Conservation (phyloP, 1,284 basidiomycete genomes). For the Nidula niveotomentosa region DNA sequence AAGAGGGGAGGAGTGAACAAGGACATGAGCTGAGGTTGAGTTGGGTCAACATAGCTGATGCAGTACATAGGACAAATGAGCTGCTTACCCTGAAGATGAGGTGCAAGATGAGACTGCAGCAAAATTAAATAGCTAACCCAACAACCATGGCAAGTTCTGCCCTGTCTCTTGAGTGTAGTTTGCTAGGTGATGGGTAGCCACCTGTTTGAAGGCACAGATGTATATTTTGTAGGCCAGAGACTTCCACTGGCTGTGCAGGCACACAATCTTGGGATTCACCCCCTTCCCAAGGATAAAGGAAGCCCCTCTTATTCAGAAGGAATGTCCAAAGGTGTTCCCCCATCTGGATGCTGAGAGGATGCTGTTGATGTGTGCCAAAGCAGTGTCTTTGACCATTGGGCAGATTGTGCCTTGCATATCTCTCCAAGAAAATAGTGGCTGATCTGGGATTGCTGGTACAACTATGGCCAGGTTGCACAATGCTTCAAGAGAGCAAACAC, state of each 20-base stretch:
- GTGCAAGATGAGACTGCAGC: background rate
- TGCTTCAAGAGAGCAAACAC: constrained; percentile 23
- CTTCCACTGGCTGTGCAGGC: background rate
- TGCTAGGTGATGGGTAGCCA: background rate
- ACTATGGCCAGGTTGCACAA: constrained; percentile 24
- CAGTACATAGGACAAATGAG: background rate
- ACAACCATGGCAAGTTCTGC: no score
- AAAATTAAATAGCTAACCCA: background rate
- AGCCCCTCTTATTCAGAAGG: constrained; percentile 20
- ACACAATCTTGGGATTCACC: background rate
- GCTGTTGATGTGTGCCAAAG: constrained; percentile 22
- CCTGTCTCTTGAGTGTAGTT: no score
- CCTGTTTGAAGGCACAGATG: background rate
- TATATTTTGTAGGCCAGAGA: background rate
- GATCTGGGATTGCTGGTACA: constrained; percentile 20
- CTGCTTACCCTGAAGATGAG: background rate
- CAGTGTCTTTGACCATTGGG: constrained; percentile 23
- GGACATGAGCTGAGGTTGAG: no score
- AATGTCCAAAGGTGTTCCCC: constrained; percentile 31
- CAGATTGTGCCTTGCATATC: constrained; percentile 15
- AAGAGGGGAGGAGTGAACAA: no score
- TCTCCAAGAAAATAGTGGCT: constrained; percentile 31
- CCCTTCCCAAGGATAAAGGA: background rate
- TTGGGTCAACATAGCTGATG: no score
- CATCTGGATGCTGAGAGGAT: constrained; percentile 20